Evolutionary conservation across 805 yeast species (phyloP), one percentile per base, ranked within the genome.

Genomic region (Phaffomyces opuntiae): DNA sequence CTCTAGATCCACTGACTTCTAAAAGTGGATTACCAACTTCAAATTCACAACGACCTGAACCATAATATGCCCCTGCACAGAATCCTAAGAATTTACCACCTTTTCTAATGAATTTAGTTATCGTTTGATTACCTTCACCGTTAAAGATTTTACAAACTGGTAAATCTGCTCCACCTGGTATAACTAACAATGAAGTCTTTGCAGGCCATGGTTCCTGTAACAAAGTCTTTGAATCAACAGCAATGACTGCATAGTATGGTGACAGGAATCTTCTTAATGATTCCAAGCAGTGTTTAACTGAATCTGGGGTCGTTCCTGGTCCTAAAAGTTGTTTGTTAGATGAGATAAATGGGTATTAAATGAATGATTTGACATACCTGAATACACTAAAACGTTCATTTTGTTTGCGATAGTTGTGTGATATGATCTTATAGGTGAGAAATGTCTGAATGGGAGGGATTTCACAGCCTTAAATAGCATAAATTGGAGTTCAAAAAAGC

Each of bases 121-220:
- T 86, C 35, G 71, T 68, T 9, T 66, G 56, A 55, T 83, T 86
- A 0, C 89, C 87, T 2, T 64, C 65, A 1, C 95, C 91, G 56
- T 83, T 81, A 51, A 95, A 73, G 5, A 74, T 77, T 43, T 73
- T 69, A 51, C 96, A 87, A 53, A 83, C 78, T 0, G 97, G 97
- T 42, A 88, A 67, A 61, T 93, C 99, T 1, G 98, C 97, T 8
- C 99, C 99, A 5, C 99, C 99, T 0, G 99, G 99, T 26, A 93
- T 63, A 1, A 89, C 96, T 38, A 93, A 60, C 51, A 87, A 68
- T 0, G 95, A 69, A 0, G 97, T 86, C 56, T 86, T 86, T 8
- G 76, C 56, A 51, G 75, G 74, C 99, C 99, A 93, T 0, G 99
- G 97, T 56, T 93, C 97, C 24, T 78, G 74, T 43, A 75, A 64